Evolutionary conservation across 1,139 yeast species (phyloP).

Genomic region (Suhomyces guaymorum): DNA sequence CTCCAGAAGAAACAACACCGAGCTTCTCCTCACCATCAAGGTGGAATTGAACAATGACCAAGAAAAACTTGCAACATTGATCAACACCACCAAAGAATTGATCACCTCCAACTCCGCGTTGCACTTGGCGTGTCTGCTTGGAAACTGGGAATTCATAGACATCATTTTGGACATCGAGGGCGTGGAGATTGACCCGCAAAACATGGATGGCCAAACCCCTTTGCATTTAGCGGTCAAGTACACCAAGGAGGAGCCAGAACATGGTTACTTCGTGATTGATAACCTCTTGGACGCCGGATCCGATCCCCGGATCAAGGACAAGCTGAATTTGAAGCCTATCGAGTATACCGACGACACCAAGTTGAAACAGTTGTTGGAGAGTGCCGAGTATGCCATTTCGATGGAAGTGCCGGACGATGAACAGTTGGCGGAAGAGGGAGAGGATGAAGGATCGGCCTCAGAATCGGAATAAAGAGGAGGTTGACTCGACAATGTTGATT

Average conservation of each 20-base stretch:
- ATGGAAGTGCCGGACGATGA: constrained; percentile 38
- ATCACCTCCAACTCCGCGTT: constrained; percentile 76
- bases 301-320: constrained; percentile 59
- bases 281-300: constrained; percentile 91
- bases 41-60: constrained; percentile 47
- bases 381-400: constrained; percentile 74
- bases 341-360: constrained; percentile 62
- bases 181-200: constrained; percentile 82
- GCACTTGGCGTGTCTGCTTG: constrained; percentile 78
- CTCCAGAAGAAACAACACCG: constrained; percentile 85
- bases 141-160: constrained; percentile 87
- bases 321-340: constrained; percentile 65
- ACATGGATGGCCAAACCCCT: constrained; percentile 84
- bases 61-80: constrained; percentile 53
- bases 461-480: constrained; percentile 29
- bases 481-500: no score
- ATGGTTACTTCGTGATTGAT: constrained; percentile 77
- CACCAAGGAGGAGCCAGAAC: constrained; percentile 77
- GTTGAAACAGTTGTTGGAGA: constrained; percentile 64
- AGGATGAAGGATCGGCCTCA: constrained; percentile 34
- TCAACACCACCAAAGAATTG: constrained; percentile 74
- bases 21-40: constrained; percentile 62
- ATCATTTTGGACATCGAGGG: constrained; percentile 82
- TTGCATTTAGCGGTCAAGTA: constrained; percentile 83
- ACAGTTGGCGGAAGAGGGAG: constrained; percentile 27